Evolutionary conservation across 2,329 filamentous ascomycete genomes (phyloP).

Genomic region (Apiospora marii): DNA sequence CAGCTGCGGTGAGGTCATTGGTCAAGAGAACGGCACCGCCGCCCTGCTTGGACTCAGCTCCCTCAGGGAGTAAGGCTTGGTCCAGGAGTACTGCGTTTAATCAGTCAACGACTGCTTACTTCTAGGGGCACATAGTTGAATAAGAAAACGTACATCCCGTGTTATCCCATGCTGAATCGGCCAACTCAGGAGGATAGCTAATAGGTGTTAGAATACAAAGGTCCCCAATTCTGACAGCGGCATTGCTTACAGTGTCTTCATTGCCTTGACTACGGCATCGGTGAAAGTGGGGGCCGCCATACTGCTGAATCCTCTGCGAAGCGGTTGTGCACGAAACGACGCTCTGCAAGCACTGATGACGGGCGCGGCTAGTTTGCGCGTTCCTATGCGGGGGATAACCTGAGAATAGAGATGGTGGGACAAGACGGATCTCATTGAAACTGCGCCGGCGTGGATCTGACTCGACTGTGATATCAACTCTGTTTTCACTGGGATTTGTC

Average conservation of each 20-base stretch:
- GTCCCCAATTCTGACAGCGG: no score
- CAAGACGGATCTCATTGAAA: neutral
- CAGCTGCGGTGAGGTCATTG: constrained; percentile 87
- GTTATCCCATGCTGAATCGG: constrained; percentile 93
- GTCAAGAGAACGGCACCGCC: constrained; percentile 63
- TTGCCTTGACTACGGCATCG: constrained; percentile 74
- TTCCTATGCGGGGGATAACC: neutral
- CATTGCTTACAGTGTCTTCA: constrained; percentile 77
- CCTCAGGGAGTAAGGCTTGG: constrained; percentile 64
- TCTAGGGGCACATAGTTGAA: neutral
- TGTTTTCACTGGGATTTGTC: neutral
- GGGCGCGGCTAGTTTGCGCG: constrained; percentile 1
- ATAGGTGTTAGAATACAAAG: neutral
- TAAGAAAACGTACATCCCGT: constrained; percentile 67
- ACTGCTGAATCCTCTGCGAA: constrained; percentile 27
- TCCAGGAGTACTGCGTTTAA: constrained; percentile 53
- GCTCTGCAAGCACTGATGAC: constrained; percentile 3
- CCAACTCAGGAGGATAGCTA: constrained; percentile 90
- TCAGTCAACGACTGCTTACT: neutral
- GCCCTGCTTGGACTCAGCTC: constrained; percentile 37
- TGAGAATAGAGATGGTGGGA: neutral
- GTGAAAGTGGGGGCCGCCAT: constrained; percentile 50
- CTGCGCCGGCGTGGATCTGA: neutral
- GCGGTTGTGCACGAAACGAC: neutral
- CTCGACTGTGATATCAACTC: neutral